These are phyloP conservation scores for Otatea glauca DNA, from an alignment of 176 grass and related monocot genomes.

Conservation along the genomic window DNA sequence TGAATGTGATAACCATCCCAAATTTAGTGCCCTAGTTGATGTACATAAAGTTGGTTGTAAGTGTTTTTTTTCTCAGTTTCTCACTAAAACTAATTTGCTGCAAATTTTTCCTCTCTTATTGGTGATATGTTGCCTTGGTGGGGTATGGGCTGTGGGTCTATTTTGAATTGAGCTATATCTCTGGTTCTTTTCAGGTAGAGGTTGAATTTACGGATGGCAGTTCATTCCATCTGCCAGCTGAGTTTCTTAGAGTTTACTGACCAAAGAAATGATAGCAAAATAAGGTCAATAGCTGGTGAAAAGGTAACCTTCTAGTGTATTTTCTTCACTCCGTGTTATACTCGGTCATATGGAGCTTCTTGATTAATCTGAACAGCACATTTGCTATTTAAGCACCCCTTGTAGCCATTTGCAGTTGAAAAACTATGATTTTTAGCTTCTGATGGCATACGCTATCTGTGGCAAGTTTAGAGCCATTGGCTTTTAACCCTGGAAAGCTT, in stretches of 20 bases:
- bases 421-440: not conserved
- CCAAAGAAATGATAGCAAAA: constrained; percentile 90
- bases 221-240: constrained; percentile 72
- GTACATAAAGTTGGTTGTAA: not conserved
- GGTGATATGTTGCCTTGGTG: not conserved
- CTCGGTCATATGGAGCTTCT: not conserved
- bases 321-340: not conserved
- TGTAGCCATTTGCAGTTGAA: not conserved
- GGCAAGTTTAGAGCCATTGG: not conserved
- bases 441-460: not conserved
- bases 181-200: constrained; percentile 56
- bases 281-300: constrained; percentile 80
- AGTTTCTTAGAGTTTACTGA: constrained; percentile 94
- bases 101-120: not conserved
- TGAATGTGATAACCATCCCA: not conserved
- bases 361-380: not conserved
- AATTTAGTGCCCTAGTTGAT: not conserved
- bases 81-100: not conserved
- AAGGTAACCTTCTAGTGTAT: constrained; percentile 59
- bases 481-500: not conserved
- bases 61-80: not conserved
- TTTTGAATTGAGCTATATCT: not conserved
- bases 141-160: not conserved
- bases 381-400: not conserved
- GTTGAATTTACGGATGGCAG: constrained; percentile 82